A percentile compares a stretch with the other conserved stretches of the same genome.
Conservation (phyloP, 139 green algal genomes). For the Picochlorum sp. region DNA sequence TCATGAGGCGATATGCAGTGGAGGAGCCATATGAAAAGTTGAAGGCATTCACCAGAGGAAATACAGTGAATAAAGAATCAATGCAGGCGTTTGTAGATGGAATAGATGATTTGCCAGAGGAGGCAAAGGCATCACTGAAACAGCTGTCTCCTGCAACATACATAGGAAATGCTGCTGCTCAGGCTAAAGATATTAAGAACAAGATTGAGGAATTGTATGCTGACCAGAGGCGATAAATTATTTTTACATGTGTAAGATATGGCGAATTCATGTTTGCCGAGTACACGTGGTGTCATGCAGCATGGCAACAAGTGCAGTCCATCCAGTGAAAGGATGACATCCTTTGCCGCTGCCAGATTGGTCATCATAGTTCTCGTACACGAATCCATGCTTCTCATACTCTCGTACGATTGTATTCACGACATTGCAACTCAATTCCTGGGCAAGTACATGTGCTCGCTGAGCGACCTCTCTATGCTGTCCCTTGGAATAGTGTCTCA, state of each 20-base stretch:
- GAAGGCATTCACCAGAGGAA: constrained; percentile 91
- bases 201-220: constrained; percentile 7
- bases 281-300: constrained; percentile 21
- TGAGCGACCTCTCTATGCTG: constrained; percentile 22
- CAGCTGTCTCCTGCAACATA: constrained; percentile 79
- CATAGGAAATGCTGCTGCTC: constrained; percentile 83
- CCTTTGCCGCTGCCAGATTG: constrained; percentile 58
- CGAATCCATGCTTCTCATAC: constrained; percentile 61
- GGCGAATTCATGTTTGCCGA: no score
- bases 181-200: constrained; percentile 39
- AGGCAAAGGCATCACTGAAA: constrained; percentile 57
- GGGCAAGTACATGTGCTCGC: constrained; percentile 29
- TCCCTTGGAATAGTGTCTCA: constrained; percentile 38
- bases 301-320: constrained; percentile 80
- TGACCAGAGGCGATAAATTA: background rate
- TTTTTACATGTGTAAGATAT: background rate
- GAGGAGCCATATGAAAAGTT: constrained; percentile 98
- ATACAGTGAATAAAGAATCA: constrained; percentile 57
- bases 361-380: constrained; percentile 90
- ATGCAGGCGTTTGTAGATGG: constrained; percentile 73
- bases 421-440: constrained; percentile 48
- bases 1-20: constrained; percentile 86
- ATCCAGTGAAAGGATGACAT: constrained; percentile 88
- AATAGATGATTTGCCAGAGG: constrained; percentile 61
- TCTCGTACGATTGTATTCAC: constrained; percentile 59